Evolutionary conservation across 73 alveolate species (phyloP).

Genomic region (Durusdinium trenchii): DNA sequence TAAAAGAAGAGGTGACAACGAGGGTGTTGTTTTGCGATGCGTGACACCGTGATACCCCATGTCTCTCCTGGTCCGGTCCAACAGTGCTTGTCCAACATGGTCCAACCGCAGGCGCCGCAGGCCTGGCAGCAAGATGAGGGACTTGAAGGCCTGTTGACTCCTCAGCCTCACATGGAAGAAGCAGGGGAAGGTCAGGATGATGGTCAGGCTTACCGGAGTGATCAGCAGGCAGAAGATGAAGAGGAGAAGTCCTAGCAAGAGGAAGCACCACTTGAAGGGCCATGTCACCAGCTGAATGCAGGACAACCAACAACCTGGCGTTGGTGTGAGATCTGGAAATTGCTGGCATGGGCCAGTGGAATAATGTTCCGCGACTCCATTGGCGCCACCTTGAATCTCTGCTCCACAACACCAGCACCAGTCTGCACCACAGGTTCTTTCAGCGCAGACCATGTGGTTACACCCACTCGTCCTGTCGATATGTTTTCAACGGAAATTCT

Average conservation of each 20-base stretch:
- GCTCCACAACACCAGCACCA: conserved; percentile 78
- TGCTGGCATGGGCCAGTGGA: neutral
- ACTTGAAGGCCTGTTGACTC: conserved; percentile 29
- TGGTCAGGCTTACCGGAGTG: neutral
- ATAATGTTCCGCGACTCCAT: conserved; percentile 57
- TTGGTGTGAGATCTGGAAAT: conserved; percentile 7
- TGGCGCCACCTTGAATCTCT: conserved; percentile 50
- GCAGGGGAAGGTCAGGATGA: neutral
- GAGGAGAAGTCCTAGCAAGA: neutral
- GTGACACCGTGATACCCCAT: neutral
- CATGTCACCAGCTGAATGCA: neutral
- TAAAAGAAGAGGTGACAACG: too few relatives aligned
- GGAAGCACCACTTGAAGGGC: neutral
- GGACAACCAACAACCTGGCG: neutral
- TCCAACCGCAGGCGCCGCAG: neutral
- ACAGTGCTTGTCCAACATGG: too few relatives aligned
- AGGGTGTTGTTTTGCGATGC: too few relatives aligned
- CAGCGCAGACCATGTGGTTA: conserved; percentile 74
- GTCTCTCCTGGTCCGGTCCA: neutral
- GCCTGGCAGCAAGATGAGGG: conserved; percentile 30
- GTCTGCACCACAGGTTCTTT: conserved; percentile 18
- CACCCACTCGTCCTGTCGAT: conserved; percentile 27
- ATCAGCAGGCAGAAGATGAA: neutral
- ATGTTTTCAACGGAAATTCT: too few relatives aligned
- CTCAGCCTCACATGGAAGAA: neutral